Conservation (phyloP, 306 rosid species). For the Phaseolus lunatus region DNA sequence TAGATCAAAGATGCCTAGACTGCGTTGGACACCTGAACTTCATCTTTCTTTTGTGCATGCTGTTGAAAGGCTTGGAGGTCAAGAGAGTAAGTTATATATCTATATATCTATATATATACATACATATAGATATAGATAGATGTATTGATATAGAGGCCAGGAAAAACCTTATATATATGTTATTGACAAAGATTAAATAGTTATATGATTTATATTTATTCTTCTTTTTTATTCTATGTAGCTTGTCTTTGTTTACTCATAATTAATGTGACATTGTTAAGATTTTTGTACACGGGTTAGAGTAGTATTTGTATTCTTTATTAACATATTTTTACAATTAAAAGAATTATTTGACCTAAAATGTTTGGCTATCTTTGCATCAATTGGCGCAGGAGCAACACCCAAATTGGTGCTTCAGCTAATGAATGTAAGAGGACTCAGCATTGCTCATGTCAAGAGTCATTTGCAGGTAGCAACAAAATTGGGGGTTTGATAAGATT, state of each 20-base stretch:
- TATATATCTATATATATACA: too few species aligned
- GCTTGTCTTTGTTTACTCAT: background rate
- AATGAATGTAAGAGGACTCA: constrained; percentile 93
- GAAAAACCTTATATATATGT: background rate
- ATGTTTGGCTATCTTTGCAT: background rate
- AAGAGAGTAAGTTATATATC: constrained; percentile 73
- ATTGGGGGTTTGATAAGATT: background rate
- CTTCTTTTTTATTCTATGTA: background rate
- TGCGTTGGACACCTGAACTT: constrained; percentile 93
- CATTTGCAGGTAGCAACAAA: constrained; percentile 77
- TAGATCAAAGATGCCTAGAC: constrained; percentile 87
- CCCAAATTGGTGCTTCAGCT: constrained; percentile 89
- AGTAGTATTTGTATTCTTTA: background rate
- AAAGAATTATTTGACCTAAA: background rate
- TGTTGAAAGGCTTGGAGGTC: constrained; percentile 85
- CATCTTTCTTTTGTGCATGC: constrained; percentile 84
- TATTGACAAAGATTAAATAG: background rate
- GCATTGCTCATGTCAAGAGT: constrained; percentile 95
- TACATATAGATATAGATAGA: background rate
- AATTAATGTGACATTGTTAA: background rate
- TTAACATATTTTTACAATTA: background rate
- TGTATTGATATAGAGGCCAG: background rate
- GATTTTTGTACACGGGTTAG: background rate
- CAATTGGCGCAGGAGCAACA: constrained; percentile 73
- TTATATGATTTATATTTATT: background rate